Evolutionary conservation across 495 filamentous ascomycete species (phyloP).

Genomic region (Neurospora sp.): DNA sequence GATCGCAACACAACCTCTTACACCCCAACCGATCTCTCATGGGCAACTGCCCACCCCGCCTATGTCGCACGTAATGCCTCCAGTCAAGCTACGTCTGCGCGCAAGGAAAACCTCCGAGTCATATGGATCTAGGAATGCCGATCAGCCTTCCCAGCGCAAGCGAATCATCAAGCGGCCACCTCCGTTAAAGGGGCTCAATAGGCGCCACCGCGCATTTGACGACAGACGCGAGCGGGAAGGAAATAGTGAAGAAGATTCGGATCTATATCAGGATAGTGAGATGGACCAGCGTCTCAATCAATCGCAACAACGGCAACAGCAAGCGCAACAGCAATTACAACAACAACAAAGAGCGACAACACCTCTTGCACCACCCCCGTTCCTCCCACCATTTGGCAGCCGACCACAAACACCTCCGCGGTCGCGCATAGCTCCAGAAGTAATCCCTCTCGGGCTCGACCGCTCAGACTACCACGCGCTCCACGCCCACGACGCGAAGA

Average conservation of each 20-base stretch:
- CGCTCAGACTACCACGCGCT: conserved; percentile 55
- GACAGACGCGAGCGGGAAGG: conserved; percentile 42
- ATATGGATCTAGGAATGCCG: not conserved
- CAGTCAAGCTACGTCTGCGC: conserved; percentile 39
- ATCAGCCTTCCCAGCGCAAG: conserved; percentile 23
- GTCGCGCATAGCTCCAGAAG: conserved; percentile 52
- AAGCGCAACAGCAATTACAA: not conserved
- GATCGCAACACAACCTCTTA: conserved; percentile 22
- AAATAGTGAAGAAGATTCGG: conserved; percentile 22
- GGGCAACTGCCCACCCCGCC: conserved; percentile 44
- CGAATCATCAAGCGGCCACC: conserved; percentile 45
- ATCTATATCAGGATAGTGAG: conserved; percentile 12
- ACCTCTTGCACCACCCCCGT: conserved; percentile 7
- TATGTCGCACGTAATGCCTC: conserved; percentile 37
- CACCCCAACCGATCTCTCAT: conserved; percentile 41
- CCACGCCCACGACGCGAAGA: conserved; percentile 17
- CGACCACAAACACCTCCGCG: conserved; percentile 60
- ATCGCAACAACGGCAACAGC: not conserved
- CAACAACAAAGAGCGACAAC: conserved; percentile 1
- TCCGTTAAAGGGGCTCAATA: conserved; percentile 44
- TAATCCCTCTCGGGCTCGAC: conserved; percentile 57
- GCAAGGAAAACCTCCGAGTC: conserved; percentile 27
- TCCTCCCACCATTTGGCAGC: conserved; percentile 11
- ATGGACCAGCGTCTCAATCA: conserved; percentile 14
- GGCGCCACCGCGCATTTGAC: conserved; percentile 47